Evolutionary conservation across 768 basidiomycete genomes (phyloP), one percentile per base, ranked within the genome.

Genomic region (Hortiboletus campestris): DNA sequence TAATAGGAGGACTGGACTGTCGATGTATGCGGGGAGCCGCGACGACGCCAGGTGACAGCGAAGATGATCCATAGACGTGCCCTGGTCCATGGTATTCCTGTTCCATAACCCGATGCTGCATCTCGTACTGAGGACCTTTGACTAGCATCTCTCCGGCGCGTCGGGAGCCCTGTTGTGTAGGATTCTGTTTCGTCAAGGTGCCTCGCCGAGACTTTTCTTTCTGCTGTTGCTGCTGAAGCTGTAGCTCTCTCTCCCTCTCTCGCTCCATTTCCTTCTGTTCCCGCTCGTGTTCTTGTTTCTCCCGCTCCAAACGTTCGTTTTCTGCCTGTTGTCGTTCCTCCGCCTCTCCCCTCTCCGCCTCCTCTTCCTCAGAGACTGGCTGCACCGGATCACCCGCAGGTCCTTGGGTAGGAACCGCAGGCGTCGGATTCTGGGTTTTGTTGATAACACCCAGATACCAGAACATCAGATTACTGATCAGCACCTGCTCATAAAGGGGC

Each of bases 381-480:
- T 73, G 71, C 10, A 61, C 62, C 13, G 67, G 68, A 29, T 40
- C 42, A 57, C 28, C 62, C 50, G 42, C 43, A 47, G 67, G 32
- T 22, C 43, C 63, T 68, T 73, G 72, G 35, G 74, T 60, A 38
- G 78, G 42, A 6, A 72, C 64, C 5, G 77, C 74, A 36, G 70
- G 46, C 13, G 75, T 68, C 14, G 79, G 75, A 49, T 67, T 81
- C 65, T 86, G 88, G 19, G 91, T 83, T 74, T 96, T 94, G 73
- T 98, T 97, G 74, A 98, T 98, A 62, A 98, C 87, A 13, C 95
- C 93, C 36, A 99, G 81, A 70, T 98, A 99, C 97, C 97, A 99
- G 79, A 99, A 98, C 93, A 96, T 97, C 65, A 94, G 76, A 68
- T 94, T 94, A 67, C 89, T 91, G 71, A 91, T 93, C 54, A 92